Evolutionary conservation across 306 rosid genomes (phyloP).

Genomic region (Cicer yamashitae): DNA sequence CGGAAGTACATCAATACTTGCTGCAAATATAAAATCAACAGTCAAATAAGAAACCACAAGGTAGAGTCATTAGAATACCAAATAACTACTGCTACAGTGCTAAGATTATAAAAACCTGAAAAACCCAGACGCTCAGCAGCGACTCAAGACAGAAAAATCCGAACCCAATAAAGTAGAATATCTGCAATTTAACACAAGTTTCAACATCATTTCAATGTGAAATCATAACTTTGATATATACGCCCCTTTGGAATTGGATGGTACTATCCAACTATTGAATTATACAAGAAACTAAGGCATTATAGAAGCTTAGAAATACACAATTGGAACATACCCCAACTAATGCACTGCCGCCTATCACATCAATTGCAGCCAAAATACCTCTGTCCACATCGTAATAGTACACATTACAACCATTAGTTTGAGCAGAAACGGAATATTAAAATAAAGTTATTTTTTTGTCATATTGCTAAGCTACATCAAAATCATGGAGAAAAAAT

Average conservation of each 20-base stretch:
- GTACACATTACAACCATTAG: slow-evolving; percentile 46
- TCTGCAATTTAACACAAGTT: slow-evolving; percentile 59
- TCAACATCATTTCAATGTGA: slow-evolving; percentile 33
- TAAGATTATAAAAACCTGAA: slow-evolving; percentile 68
- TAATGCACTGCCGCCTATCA: slow-evolving; percentile 54
- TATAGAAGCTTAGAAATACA: slow-evolving; percentile 37
- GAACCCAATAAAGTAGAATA: slow-evolving; percentile 85
- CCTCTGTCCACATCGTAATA: slow-evolving; percentile 69
- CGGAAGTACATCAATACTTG: slow-evolving; percentile 96
- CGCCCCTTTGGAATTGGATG: background rate
- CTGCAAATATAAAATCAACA: slow-evolving; percentile 56
- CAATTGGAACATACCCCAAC: slow-evolving; percentile 66
- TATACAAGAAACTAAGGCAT: slow-evolving; percentile 25
- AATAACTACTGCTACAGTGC: background rate
- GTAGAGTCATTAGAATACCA: slow-evolving; percentile 19
- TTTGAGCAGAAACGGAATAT: slow-evolving; percentile 30
- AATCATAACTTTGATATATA: slow-evolving; percentile 32
- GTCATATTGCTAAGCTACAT: slow-evolving; percentile 17
- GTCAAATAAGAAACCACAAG: slow-evolving; percentile 32
- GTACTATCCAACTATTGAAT: slow-evolving; percentile 25
- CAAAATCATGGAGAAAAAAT: slow-evolving; percentile 23
- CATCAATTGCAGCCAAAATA: slow-evolving; percentile 76
- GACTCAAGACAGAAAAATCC: slow-evolving; percentile 73
- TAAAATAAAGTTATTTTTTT: background rate
- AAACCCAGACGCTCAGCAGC: slow-evolving; percentile 88